A percentile compares a stretch with the other conserved stretches of the same genome.
These are phyloP conservation scores for Fusarium sp. DNA, from an alignment of 2,329 filamentous ascomycete species.

Conservation along the genomic window DNA sequence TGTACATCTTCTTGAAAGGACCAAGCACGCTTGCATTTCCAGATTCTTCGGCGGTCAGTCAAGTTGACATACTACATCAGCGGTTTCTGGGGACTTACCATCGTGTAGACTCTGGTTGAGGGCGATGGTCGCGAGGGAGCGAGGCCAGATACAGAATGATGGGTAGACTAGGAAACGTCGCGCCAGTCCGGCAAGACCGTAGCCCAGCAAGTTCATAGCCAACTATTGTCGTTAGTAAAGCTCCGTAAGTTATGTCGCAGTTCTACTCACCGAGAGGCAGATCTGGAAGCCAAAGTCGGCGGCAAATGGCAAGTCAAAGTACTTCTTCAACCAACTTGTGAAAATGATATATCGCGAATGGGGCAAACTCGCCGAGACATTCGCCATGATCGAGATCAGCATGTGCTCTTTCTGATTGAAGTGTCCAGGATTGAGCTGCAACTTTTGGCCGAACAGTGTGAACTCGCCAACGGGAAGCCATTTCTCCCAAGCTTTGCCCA, in stretches of 20 bases:
- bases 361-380: constrained; percentile 32
- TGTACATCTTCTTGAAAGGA: constrained; percentile 31
- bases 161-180: constrained; percentile 63
- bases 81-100: neutral
- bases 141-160: constrained; percentile 42
- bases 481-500: constrained; percentile 54
- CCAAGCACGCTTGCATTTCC: constrained; percentile 21
- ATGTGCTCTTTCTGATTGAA: constrained; percentile 69
- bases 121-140: constrained; percentile 44
- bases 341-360: constrained; percentile 36
- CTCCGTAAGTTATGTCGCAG: accelerated
- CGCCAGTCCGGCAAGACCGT: constrained; percentile 61
- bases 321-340: constrained; percentile 36
- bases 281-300: constrained; percentile 49
- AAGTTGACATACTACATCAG: accelerated
- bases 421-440: constrained; percentile 61
- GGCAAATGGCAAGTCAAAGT: constrained; percentile 35
- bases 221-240: neutral
- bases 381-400: constrained; percentile 63
- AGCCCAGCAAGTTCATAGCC: constrained; percentile 56
- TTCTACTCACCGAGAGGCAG: constrained; percentile 8
- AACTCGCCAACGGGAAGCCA: constrained; percentile 57
- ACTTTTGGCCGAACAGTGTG: constrained; percentile 51
- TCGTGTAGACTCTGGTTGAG: constrained; percentile 35
- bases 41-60: neutral